These are phyloP conservation scores for Parastagonospora avenae DNA, from an alignment of 2,329 filamentous ascomycete genomes.

Conservation along the genomic window DNA sequence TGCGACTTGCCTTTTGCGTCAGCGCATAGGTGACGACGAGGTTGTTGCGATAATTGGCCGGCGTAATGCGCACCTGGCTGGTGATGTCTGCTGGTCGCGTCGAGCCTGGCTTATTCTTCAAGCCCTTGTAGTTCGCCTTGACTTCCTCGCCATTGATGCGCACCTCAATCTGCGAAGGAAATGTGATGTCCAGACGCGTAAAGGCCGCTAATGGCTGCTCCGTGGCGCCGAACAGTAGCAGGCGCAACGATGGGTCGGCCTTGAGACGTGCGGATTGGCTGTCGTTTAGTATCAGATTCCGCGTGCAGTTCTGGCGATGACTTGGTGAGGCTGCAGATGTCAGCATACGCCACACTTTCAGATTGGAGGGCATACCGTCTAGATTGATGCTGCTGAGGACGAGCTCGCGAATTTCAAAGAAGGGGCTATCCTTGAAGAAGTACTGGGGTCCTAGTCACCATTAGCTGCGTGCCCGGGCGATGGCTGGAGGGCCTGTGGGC, in stretches of 20 bases:
- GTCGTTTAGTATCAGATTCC: conserved; percentile 63
- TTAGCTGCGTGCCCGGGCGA: conserved; percentile 11
- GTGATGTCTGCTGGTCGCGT: conserved; percentile 95
- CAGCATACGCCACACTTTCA: conserved; percentile 1
- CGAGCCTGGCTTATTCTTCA: conserved; percentile 96
- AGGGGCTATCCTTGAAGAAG: conserved; percentile 78
- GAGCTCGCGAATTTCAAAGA: conserved; percentile 73
- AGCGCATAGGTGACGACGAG: conserved; percentile 90
- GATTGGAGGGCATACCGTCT: conserved; percentile 65
- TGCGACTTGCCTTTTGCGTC: conserved; percentile 74
- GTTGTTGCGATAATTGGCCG: conserved; percentile 72
- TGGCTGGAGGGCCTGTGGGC: conserved; percentile 3
- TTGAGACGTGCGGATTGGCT: conserved; percentile 62
- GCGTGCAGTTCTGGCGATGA: conserved; percentile 63
- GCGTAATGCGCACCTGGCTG: conserved; percentile 70
- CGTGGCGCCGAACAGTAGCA: conserved; percentile 83
- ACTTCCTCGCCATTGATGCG: conserved; percentile 87
- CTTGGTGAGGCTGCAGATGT: conserved; percentile 60
- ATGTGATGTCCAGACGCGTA: conserved; percentile 70
- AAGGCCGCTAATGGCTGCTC: conserved; percentile 53
- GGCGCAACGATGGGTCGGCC: conserved; percentile 65
- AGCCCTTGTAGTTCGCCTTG: conserved; percentile 88
- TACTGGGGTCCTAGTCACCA: conserved; percentile 47
- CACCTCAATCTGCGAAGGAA: conserved; percentile 90
- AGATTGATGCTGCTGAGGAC: conserved; percentile 70